Base-by-base conservation (phyloP, 139 green algal species). In the Marvania coccoides region DNA sequence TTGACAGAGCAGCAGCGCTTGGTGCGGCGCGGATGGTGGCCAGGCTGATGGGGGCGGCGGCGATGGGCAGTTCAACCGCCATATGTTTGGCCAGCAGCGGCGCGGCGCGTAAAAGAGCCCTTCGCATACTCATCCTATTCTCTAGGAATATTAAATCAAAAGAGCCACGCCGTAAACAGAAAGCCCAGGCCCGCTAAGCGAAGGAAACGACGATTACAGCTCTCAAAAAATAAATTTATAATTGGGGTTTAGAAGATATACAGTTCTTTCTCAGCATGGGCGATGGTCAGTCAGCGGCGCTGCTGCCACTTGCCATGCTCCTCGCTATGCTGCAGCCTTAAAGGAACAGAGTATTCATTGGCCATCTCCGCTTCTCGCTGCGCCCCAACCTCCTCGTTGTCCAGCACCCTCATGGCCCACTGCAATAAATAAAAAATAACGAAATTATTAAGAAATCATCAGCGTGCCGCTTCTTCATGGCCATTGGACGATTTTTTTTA, bases 351-450 rank as follows among this genome's bases (percentile, higher is more conserved):
- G 42, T 51, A 19, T 51, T 19, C 42, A 51, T 51, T 51, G 19
- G 19, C 19, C 42, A 28, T 19, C 19, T 51, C 42, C 42, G 19
- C 10, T 26, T 63, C 9, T 10, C 8, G 31, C 53, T 40, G 30
- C 53, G 19, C 3, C 7, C 61, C 39, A 5, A 66, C 36, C 58
- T 72, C 65, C 47, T 72, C 65, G 6, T 72, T 65, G 35, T 72
- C 65, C 42, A 72, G 38, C 42, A 72, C 65, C 29, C 65, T 36
- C 65, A 72, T 58, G 15, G 51, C 34, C 65, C 65, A 72, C 54
- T 67, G 59, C 58, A 55, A 10, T 14, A 5, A 10, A n/a, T 9
- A 19, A 9, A 2, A 9, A 24, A n/a, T 23, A 54, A 23, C 46
- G n/a, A n/a, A n/a, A n/a, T n/a, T n/a, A n/a, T n/a, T n/a, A n/a